A percentile compares a stretch with the other conserved stretches of the same genome.
Conservation (phyloP, 2,329 filamentous ascomycete species). For the Nothomitra cinnamomea region DNA sequence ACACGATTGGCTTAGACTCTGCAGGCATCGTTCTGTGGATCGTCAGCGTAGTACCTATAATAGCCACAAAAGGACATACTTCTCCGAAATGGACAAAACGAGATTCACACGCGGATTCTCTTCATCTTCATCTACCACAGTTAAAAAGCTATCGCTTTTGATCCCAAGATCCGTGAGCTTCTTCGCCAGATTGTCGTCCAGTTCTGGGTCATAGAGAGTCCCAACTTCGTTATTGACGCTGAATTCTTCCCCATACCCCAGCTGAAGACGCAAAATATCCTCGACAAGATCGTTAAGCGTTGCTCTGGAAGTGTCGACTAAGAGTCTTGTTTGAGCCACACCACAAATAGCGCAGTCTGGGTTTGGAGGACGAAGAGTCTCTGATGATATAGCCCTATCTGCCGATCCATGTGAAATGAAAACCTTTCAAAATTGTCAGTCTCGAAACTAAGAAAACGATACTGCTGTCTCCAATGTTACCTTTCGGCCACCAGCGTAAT, state of each 20-base stretch:
- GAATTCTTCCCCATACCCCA: conserved; percentile 71
- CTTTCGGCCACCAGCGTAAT: conserved; percentile 59
- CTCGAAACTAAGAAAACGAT: not conserved
- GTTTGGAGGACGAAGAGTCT: conserved; percentile 47
- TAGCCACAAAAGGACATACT: conserved; percentile 28
- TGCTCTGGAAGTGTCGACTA: conserved; percentile 51
- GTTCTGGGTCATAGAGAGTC: conserved; percentile 77
- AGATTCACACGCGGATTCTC: conserved; percentile 67
- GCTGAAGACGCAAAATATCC: conserved; percentile 46
- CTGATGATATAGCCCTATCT: conserved; percentile 39
- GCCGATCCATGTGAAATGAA: conserved; percentile 52
- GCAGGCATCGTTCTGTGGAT: conserved; percentile 13
- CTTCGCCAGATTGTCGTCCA: conserved; percentile 70
- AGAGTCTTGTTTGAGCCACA: conserved; percentile 48
- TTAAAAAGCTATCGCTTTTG: conserved; percentile 57
- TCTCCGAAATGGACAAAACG: conserved; percentile 49
- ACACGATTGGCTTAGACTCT: conserved; percentile 38
- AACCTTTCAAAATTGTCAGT: conserved; percentile 30
- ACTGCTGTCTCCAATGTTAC: conserved; percentile 24
- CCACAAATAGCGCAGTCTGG: conserved; percentile 72
- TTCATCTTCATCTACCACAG: conserved; percentile 67
- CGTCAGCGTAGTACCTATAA: not conserved
- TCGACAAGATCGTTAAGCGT: conserved; percentile 70
- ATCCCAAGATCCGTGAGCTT: conserved; percentile 65
- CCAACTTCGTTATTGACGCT: conserved; percentile 57